These are phyloP conservation scores for Kodamaea hsintzibuensis DNA, from an alignment of 805 yeast species.

Conservation along the genomic window DNA sequence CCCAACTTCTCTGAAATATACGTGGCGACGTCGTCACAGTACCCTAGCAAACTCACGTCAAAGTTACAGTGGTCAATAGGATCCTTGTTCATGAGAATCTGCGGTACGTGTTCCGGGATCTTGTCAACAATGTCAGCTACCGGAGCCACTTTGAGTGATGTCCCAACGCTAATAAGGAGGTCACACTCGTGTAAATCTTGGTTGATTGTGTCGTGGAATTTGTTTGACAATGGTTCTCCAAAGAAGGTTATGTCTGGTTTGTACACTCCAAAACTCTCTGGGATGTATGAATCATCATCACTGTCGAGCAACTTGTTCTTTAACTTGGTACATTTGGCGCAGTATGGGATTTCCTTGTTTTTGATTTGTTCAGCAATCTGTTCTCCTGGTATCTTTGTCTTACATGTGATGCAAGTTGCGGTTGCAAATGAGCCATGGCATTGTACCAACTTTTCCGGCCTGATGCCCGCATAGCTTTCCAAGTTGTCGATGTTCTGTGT, in stretches of 20 bases:
- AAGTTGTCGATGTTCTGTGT: slow-evolving; percentile 90
- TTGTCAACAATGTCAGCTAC: slow-evolving; percentile 84
- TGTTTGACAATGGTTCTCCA: slow-evolving; percentile 77
- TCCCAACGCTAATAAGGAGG: slow-evolving; percentile 80
- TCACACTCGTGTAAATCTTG: slow-evolving; percentile 72
- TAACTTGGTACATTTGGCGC: slow-evolving; percentile 58
- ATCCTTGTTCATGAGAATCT: slow-evolving; percentile 75
- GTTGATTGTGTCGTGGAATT: slow-evolving; percentile 59
- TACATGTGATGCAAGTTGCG: slow-evolving; percentile 82
- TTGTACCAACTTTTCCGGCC: slow-evolving; percentile 67
- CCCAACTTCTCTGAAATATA: slow-evolving; percentile 42
- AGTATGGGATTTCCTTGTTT: slow-evolving; percentile 61
- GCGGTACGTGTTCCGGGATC: slow-evolving; percentile 75
- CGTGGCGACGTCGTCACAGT: slow-evolving; percentile 80
- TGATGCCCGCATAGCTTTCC: slow-evolving; percentile 78
- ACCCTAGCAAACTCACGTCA: slow-evolving; percentile 75
- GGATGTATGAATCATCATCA: slow-evolving; percentile 27
- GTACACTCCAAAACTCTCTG: slow-evolving; percentile 72
- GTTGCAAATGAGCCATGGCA: slow-evolving; percentile 93
- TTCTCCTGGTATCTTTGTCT: slow-evolving; percentile 64
- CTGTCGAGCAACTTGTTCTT: slow-evolving; percentile 18
- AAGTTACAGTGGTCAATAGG: slow-evolving; percentile 75
- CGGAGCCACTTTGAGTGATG: slow-evolving; percentile 90
- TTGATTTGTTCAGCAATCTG: slow-evolving; percentile 61
- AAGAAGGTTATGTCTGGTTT: slow-evolving; percentile 93